A percentile compares a stretch with the other conserved stretches of the same genome.
These are phyloP conservation scores for Sedum album DNA, from an alignment of 164 flowering plant species.

Conservation along the genomic window DNA sequence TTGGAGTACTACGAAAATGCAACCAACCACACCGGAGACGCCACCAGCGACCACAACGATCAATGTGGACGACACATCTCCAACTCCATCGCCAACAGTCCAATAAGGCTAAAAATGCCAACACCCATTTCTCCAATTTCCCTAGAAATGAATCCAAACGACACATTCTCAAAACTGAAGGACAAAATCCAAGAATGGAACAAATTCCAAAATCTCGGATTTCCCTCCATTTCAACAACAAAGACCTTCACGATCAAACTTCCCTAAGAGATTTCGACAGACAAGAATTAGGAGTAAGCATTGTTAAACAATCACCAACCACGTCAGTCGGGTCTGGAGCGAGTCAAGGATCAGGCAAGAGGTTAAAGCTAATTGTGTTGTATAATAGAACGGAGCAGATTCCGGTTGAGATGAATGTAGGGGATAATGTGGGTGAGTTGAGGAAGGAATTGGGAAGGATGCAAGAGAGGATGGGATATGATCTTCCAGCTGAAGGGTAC, in stretches of 20 bases:
- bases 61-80: background rate
- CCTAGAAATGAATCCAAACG: conserved; percentile 26
- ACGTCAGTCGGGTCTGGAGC: conserved; percentile 14
- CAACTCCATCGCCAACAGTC: conserved; percentile 13
- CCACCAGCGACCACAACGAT: conserved; percentile 1
- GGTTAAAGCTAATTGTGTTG: conserved; percentile 43
- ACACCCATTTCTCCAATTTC: conserved; percentile 21
- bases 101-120: conserved; percentile 28
- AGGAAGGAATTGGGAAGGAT: conserved; percentile 45
- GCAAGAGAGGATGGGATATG: conserved; percentile 29
- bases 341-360: conserved; percentile 21
- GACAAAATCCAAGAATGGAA: conserved; percentile 44
- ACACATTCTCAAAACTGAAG: conserved; percentile 27
- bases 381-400: conserved; percentile 45
- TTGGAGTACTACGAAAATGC: conserved; percentile 1
- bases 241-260: conserved; percentile 35
- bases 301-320: conserved; percentile 24
- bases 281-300: conserved; percentile 29
- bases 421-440: conserved; percentile 57
- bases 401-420: conserved; percentile 46
- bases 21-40: background rate
- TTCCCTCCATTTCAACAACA: conserved; percentile 17
- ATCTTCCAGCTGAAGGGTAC: conserved; percentile 58
- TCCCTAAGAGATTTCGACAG: conserved; percentile 27
- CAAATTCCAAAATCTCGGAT: conserved; percentile 22